Base-by-base conservation (phyloP, 2,329 filamentous ascomycete genomes). In the Incumbomyces delicatus region DNA sequence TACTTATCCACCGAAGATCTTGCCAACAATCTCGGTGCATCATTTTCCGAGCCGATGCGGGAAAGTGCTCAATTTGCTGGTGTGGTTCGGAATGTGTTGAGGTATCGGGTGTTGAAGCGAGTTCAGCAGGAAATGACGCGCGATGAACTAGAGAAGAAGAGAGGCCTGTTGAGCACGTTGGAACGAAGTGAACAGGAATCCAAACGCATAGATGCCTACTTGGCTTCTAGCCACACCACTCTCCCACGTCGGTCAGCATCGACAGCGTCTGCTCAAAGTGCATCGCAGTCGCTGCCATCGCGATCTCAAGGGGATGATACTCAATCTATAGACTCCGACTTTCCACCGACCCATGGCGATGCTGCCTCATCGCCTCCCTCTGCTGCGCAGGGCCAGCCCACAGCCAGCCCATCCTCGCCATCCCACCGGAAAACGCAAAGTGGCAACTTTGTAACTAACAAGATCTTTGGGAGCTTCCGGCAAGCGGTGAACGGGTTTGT, bases 51-150 rank as follows among this genome's bases (percentile, higher is more conserved):
- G 61, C 92, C 92, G 0, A 95, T 98, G 87, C 80, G 94, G 46
- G 92, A 98, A 67, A 94, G 88, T 59, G 89, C 92, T 11, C 92
- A 98, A 61, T 98, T 98, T 63, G 92, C 92, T 0, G 87, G 92
- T 10, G 87, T 98, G 1, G 92, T 98, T 2, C 80, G 89, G 35
- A 85, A 74, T 54, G 90, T 98, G 30, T 71, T 98, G 46, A 80
- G 86, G 54, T 98, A 95, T 63, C 76, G 92, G 13, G 83, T 96
- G 2, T 70, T 95, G 52, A 98, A 98, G 70, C 78, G 92, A 39
- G 87, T 98, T 44, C 92, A 98, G 62, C 88, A 96, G 64, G 92
- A 98, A 61, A 90, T 96, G 81, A 96, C 92, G 1, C 83, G 83
- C 37, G 92, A 98, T 49, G 89, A 98, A 58, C 73, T 98, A 10